Base-by-base conservation (phyloP, 2,329 filamentous ascomycete genomes). In the Waltergamsia citrina region DNA sequence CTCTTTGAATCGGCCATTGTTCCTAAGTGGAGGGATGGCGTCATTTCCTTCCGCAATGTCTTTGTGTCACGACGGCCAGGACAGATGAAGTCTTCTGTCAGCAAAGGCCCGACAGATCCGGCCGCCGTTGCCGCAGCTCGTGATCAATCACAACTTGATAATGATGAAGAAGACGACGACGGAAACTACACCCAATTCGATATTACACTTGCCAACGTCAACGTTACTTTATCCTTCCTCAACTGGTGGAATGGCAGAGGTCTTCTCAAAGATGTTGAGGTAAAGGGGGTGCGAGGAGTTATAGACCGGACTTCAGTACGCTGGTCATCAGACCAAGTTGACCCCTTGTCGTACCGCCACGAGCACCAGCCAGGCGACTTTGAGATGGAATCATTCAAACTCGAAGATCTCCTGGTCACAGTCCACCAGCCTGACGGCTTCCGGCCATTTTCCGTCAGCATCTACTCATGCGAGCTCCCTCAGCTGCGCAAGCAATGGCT, bases 171-270 rank as follows among this genome's bases (percentile, higher is more conserved):
- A 2, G 52, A 57, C 24, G 88, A 96, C 50, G 90, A 96, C 51
- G 86, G 85, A 14, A 98, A 98, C 52, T 98, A 96, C 55, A 95
- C 88, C 0, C 92, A 98, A 46, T 98, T 95, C 47, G 92, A 98
- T 50, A 67, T 98, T 12, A 94, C 87, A 0, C 85, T 98, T 38
- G 85, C 92, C 41, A 93, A 85, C 1, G 85, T 98, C 41, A 94
- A 98, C 50, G 90, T 98, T 27, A 96, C 90, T 0, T 58, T 98
- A 18, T 98, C 92, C 0, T 96, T 98, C 47, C 71, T 87, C n/a
- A 96, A 95, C 53, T 98, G 92, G 92, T 93, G 94, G 76, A 96
- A 94, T 47, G 90, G 92, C 16, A 95, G 90, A 56, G 92, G 92
- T 0, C 69, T 93, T 6, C 65, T 98, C 7, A 81, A 85, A 46